Percentiles rank a stretch among this genome's conserved stretches.
Conservation (phyloP, 805 yeast genomes). For the Sugiyamaella americana region DNA sequence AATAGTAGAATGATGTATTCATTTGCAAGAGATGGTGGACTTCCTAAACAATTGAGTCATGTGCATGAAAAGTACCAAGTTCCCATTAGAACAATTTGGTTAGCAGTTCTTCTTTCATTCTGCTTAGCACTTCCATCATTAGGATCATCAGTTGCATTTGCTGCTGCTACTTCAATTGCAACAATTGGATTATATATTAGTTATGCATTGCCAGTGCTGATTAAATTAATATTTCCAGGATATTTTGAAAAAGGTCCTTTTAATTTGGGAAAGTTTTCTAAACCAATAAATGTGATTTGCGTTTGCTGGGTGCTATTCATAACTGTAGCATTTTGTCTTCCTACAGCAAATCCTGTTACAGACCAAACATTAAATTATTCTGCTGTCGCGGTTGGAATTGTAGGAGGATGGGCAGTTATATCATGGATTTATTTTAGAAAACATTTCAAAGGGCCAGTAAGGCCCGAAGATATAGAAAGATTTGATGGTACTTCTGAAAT, state of each 20-base stretch:
- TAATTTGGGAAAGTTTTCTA: conserved; percentile 49
- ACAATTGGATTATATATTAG: conserved; percentile 58
- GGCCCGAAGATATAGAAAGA: conserved; percentile 12
- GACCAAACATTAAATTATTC: conserved; percentile 59
- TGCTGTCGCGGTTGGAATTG: conserved; percentile 56
- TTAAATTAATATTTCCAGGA: conserved; percentile 45
- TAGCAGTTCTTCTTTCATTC: conserved; percentile 42
- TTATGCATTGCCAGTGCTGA: conserved; percentile 55
- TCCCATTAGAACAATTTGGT: conserved; percentile 58
- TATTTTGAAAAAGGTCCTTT: conserved; percentile 61
- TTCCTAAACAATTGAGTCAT: conserved; percentile 53
- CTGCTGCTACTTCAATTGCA: conserved; percentile 60
- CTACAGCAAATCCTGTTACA: conserved; percentile 34
- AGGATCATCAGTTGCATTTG: conserved; percentile 57
- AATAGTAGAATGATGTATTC: conserved; percentile 60
- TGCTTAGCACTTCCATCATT: conserved; percentile 53
- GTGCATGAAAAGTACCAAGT: conserved; percentile 51
- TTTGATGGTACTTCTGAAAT: not conserved
- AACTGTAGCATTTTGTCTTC: conserved; percentile 58
- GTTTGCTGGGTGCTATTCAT: conserved; percentile 47
- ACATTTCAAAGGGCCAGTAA: conserved; percentile 50
- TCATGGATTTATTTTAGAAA: conserved; percentile 51
- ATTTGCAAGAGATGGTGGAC: conserved; percentile 69
- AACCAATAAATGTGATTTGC: conserved; percentile 41
- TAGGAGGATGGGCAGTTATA: conserved; percentile 47